These are phyloP conservation scores for Dioscorea cayenensis DNA, from an alignment of 116 monocot species.

Conservation along the genomic window DNA sequence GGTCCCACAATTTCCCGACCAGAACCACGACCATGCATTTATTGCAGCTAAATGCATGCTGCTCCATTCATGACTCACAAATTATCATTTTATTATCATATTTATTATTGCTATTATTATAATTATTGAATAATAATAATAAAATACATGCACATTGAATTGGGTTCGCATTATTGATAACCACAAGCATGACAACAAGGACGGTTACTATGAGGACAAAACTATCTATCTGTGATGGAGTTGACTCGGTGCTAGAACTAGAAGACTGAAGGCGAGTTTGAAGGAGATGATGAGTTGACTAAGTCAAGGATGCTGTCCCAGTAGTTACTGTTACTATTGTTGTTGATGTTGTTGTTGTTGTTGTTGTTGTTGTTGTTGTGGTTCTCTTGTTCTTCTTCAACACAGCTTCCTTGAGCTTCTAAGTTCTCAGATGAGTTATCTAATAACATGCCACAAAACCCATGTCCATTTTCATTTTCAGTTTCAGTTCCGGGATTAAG, in stretches of 20 bases:
- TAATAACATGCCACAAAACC: slow-evolving; percentile 51
- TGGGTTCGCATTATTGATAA: too few species aligned
- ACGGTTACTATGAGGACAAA: too few species aligned
- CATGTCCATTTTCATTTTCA: slow-evolving; percentile 16
- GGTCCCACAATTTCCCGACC: too few species aligned
- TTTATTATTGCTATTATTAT: background rate
- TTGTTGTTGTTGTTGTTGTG: slow-evolving; percentile 13
- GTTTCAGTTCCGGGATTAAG: background rate
- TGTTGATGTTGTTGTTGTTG: slow-evolving; percentile 24
- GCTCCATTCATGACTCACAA: background rate
- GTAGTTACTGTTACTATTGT: slow-evolving; percentile 19
- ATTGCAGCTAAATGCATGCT: background rate
- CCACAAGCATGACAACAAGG: too few species aligned
- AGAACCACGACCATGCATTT: too few species aligned
- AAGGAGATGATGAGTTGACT: slow-evolving; percentile 51
- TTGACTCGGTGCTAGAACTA: background rate
- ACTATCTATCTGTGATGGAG: background rate
- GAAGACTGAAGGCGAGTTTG: slow-evolving; percentile 24
- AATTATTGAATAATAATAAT: too few species aligned
- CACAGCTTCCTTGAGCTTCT: slow-evolving; percentile 10
- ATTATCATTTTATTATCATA: background rate
- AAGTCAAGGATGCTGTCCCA: slow-evolving; percentile 68
- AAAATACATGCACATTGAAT: too few species aligned
- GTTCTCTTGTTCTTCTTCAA: slow-evolving; percentile 20
- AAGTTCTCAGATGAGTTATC: slow-evolving; percentile 27